Base-by-base conservation (phyloP, 805 yeast genomes). In the Ogataea naganishii region DNA sequence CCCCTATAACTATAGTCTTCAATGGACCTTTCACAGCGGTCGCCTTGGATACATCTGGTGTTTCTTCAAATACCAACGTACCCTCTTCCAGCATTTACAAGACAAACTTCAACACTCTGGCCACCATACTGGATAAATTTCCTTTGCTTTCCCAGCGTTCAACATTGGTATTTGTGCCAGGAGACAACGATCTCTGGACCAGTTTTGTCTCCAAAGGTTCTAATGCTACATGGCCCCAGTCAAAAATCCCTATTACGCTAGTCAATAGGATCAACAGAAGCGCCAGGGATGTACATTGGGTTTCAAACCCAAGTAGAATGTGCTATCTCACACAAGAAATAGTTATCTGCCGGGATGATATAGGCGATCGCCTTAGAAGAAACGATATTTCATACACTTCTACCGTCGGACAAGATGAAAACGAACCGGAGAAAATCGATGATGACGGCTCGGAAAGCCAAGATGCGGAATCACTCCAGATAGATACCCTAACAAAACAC, bases 131-230 rank as follows among this genome's bases (percentile, higher is more conserved):
- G 13, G 68, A 77, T 7, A 62, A 67, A 27, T 81, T 60, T 41
- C 80, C 84, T 0, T 47, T 51, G 4, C 53, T 85, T 6, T 57
- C 75, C 10, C 47, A 58, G 6, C 47, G 57, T 6, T 65, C 80
- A 18, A 75, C 79, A 30, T 53, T 92, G 18, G 57, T 85, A 1
- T 71, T 92, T 35, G 60, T 89, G 1, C 96, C 97, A 0, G 97
- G 98, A 1, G 72, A 74, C 24, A 81, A 84, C 41, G 99, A 92
- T 55, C 96, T 96, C 0, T 92, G 97, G 96, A 76, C 77, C 20
- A 72, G 92, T 1, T 62, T 77, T 32, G 69, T 68, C 27, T 67
- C 81, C 1, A 63, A 78, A 29, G 86, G 89, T 4, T 62, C 76
- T 0, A 53, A 65, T 26, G 54, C 71, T 1, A 38, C 66, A 7